Conservation (phyloP, 306 rosid species). For the Notholithocarpus densiflorus region DNA sequence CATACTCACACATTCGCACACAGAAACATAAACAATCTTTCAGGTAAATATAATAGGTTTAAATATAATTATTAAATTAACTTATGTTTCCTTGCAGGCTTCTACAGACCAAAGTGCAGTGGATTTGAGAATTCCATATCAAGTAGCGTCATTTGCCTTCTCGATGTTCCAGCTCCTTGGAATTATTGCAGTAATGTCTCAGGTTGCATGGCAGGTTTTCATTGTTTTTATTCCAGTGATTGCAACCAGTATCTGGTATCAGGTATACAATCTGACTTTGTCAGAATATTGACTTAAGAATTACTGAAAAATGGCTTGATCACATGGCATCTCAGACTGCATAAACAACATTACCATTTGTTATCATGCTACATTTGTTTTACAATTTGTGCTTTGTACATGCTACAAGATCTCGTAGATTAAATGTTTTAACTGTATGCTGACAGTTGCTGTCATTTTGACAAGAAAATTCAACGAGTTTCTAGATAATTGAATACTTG, state of each 20-base stretch:
- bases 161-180: conserved; percentile 38
- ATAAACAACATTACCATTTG: background rate
- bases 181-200: conserved; percentile 47
- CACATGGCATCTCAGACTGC: conserved; percentile 2
- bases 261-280: conserved; percentile 27
- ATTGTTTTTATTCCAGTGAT: conserved; percentile 45
- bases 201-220: conserved; percentile 55
- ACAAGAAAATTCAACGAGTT: too few species aligned
- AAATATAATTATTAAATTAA: background rate
- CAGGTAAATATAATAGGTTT: background rate
- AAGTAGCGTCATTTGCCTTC: conserved; percentile 31
- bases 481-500: too few species aligned
- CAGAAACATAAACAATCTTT: too few species aligned
- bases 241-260: conserved; percentile 42
- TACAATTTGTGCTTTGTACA: background rate
- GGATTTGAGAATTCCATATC: conserved; percentile 34
- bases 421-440: too few species aligned
- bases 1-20: background rate
- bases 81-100: conserved; percentile 33
- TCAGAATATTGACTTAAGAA: background rate
- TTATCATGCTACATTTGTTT: background rate
- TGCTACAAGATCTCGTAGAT: background rate
- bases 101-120: conserved; percentile 53
- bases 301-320: background rate
- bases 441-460: too few species aligned